phyloP scores from a whole-genome alignment of 2,329 filamentous ascomycete genomes.

The Alternaria sp. region DNA sequence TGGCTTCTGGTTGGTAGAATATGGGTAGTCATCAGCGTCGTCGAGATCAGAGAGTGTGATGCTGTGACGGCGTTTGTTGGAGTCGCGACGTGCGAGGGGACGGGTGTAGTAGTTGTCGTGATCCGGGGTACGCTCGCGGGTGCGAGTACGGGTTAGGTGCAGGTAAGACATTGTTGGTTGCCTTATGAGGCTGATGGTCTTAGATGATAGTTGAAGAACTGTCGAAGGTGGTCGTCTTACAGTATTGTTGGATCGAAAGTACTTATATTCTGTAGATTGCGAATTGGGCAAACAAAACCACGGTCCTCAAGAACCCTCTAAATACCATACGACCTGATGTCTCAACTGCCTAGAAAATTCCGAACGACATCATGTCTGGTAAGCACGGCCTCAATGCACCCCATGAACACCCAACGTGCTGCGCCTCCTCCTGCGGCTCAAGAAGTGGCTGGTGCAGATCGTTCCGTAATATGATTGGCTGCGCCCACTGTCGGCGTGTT shows the following conservation, averaged over 20 bases:
- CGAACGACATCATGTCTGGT: slow-evolving; percentile 8
- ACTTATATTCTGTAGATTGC: slow-evolving; percentile 12
- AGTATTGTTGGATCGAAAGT: not conserved
- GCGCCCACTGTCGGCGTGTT: slow-evolving; percentile 8
- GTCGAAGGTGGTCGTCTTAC: not conserved
- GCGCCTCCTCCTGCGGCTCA: slow-evolving; percentile 19
- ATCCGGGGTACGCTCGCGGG: slow-evolving; percentile 29
- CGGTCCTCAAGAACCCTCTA: slow-evolving; percentile 12
- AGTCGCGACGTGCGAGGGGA: slow-evolving; percentile 33
- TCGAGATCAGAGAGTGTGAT: slow-evolving; percentile 34
- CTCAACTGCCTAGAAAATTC: slow-evolving; percentile 21
- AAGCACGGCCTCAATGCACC: slow-evolving; percentile 15
- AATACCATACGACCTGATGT: slow-evolving; percentile 22
- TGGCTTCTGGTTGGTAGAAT: slow-evolving; percentile 25
- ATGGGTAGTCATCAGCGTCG: slow-evolving; percentile 40
- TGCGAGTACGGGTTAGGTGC: slow-evolving; percentile 30
- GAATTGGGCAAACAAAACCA: slow-evolving; percentile 1
- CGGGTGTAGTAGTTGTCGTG: slow-evolving; percentile 26
- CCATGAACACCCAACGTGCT: slow-evolving; percentile 9
- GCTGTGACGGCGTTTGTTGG: slow-evolving; percentile 35
- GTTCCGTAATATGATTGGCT: slow-evolving; percentile 20
- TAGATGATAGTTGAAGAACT: not conserved
- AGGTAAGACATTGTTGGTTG: slow-evolving; percentile 37
- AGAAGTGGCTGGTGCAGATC: slow-evolving; percentile 17
- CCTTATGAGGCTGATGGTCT: not conserved